Evolutionary conservation across 306 rosid species (phyloP), one percentile per base, ranked within the genome.

Genomic region (Gillenia trifoliata): DNA sequence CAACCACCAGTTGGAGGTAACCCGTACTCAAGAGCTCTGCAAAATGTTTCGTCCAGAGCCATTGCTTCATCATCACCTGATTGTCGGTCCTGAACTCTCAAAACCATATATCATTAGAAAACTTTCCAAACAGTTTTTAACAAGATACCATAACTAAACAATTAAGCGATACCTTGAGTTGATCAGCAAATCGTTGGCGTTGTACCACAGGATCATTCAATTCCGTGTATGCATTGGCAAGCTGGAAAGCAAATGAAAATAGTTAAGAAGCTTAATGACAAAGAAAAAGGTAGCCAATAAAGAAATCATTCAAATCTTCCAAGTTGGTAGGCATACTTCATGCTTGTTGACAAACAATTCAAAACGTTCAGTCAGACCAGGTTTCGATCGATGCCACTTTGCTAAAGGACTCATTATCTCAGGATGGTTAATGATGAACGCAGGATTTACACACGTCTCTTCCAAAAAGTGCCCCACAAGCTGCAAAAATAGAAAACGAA

Each of bases 1-100:
- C 97, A 94, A 69, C 98, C 98, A 68, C 88, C 94, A 31, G 97
- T 91, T 60, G 98, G 98, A 11, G 98, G 98, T 80, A 94, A 79
- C n/a, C 98, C 97, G 68, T 94, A 91, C 84, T 94, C 98, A 34
- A 94, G 88, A 66, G 97, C 96, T 0, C 84, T 90, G 77, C 96
- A 89, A 75, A 94, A 94, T 31, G 97, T 88, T 76, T 94, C 96
- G 55, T 94, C 98, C 64, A 91, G 70, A 34, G 95, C 91, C 96
- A 91, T 91, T 36, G 98, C 96, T 81, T 94, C 98, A 72, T 94
- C 98, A 71, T 94, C 97, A n/a, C 98, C 98, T 0, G 96, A 89
- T 72, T 90, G 94, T 61, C 97, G 88, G 78, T 90, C 98, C 98
- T 93, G 81, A 64, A 80, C 23, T 47, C 56, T 47, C 56, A 83